Base-by-base conservation (phyloP, 2,329 filamentous ascomycete genomes). In the Pseudocercospora macadamiae region DNA sequence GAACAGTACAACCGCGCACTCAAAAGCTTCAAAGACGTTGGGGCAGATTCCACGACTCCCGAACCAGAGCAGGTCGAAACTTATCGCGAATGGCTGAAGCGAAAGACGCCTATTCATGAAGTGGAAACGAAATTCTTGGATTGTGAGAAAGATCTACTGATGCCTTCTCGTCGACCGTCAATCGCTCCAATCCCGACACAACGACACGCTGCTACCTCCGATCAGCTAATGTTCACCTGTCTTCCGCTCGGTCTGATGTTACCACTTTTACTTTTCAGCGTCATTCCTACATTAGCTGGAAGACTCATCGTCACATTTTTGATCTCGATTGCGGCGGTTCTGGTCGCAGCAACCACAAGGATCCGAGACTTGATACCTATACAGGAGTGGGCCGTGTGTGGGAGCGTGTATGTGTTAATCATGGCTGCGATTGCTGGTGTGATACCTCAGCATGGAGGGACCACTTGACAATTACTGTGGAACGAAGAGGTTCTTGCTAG, bases 1-100 rank as follows among this genome's bases (percentile, higher is more conserved):
- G 81, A 82, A 28, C 86, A 89, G 67, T 91, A 90, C 70, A 87
- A 86, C 62, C 81, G 85, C 64, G 81, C 85, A 1, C 74, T 90
- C 51, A 73, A 81, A 1, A 84, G 86, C 0, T 89, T 84, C 68
- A 79, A 78, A 62, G 75, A 79, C 61, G 71, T 83, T 54, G 78
- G 80, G 0, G 83, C 82, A 62, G 74, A 75, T 16, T 76, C 86
- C 10, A 74, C 78, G 0, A 67, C 76, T 3, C 85, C 86, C 0
- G 73, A 76, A 1, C 63, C 75, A 3, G 72, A 77, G 8, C 85
- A 90, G 51, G 75, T 86, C 16, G 71, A 76, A 12, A 73, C 72
- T 1, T 87, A 86, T 67, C 81, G 80, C 39, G 66, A 73, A 5
- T 90, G 86, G 73, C 81, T 89, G 42, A 73, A 76, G 6, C 77